These are phyloP conservation scores for Fusarium foetens DNA, from an alignment of 2,329 filamentous ascomycete genomes.

Conservation along the genomic window DNA sequence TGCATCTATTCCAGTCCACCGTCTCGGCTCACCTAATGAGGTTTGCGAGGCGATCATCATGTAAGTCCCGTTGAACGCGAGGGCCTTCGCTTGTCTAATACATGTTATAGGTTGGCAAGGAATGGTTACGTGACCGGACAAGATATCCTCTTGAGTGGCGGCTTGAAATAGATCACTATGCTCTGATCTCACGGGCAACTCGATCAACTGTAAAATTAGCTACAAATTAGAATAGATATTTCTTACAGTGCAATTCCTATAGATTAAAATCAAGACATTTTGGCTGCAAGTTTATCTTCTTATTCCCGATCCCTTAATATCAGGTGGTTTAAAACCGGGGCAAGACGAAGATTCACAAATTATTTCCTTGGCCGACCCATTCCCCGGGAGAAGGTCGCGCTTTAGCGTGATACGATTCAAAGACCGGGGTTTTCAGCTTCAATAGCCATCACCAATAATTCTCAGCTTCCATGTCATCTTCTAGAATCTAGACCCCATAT, in stretches of 20 bases:
- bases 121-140: constrained; percentile 27
- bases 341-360: background rate
- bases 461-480: background rate
- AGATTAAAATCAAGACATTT: background rate
- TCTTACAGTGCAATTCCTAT: accelerated
- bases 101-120: background rate
- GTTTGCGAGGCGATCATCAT: constrained; percentile 49
- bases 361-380: background rate
- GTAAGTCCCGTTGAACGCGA: constrained; percentile 32
- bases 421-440: background rate
- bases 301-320: background rate
- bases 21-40: constrained; percentile 49
- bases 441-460: background rate
- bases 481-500: background rate
- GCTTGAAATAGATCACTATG: constrained; percentile 5
- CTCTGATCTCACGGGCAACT: too few species aligned
- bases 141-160: constrained; percentile 13
- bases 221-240: background rate
- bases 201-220: background rate
- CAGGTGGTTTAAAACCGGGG: background rate
- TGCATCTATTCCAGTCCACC: constrained; percentile 47
- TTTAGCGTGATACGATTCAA: background rate
- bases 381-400: background rate
- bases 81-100: background rate
- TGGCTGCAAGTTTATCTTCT: background rate